Evolutionary conservation across 768 basidiomycete genomes (phyloP).

Genomic region (Boletellus ananas): DNA sequence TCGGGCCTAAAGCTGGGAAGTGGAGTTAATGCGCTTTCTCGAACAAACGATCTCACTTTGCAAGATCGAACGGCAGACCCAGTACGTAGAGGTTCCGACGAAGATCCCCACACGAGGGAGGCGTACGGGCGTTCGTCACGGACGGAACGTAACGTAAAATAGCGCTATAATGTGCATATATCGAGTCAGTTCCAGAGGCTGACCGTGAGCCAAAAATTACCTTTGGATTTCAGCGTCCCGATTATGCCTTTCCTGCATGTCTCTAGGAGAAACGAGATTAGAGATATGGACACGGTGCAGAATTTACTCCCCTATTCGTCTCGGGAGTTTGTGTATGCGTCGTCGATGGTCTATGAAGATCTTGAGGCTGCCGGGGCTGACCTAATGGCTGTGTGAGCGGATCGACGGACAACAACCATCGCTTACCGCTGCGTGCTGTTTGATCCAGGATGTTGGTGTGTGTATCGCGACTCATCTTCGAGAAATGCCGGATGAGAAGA

Average conservation of each 20-base stretch:
- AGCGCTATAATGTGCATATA: conserved; percentile 33
- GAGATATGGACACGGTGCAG: neutral
- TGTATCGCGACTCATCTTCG: conserved; percentile 31
- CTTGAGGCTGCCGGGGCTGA: conserved; percentile 8
- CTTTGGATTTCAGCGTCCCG: conserved; percentile 51
- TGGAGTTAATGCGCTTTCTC: neutral
- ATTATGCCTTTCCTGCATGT: conserved; percentile 31
- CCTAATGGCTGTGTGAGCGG: conserved; percentile 9
- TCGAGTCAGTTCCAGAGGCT: conserved; percentile 1
- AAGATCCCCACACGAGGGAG: conserved; percentile 32
- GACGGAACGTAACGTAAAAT: conserved; percentile 28
- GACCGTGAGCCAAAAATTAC: conserved; percentile 37
- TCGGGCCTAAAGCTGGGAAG: conserved; percentile 39
- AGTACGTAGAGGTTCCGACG: conserved; percentile 84
- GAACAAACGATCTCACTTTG: conserved; percentile 50
- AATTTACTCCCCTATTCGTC: conserved; percentile 11
- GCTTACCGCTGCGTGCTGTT: conserved; percentile 30
- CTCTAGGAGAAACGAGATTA: conserved; percentile 15
- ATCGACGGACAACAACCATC: neutral
- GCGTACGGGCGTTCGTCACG: conserved; percentile 4
- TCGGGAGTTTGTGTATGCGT: neutral
- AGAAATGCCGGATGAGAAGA: conserved; percentile 9
- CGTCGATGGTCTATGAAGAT: conserved; percentile 1
- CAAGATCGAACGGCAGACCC: conserved; percentile 76
- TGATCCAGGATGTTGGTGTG: conserved; percentile 43